These are phyloP conservation scores for Limnanthes douglasii DNA, from an alignment of 345 rosid genomes.

Conservation along the genomic window DNA sequence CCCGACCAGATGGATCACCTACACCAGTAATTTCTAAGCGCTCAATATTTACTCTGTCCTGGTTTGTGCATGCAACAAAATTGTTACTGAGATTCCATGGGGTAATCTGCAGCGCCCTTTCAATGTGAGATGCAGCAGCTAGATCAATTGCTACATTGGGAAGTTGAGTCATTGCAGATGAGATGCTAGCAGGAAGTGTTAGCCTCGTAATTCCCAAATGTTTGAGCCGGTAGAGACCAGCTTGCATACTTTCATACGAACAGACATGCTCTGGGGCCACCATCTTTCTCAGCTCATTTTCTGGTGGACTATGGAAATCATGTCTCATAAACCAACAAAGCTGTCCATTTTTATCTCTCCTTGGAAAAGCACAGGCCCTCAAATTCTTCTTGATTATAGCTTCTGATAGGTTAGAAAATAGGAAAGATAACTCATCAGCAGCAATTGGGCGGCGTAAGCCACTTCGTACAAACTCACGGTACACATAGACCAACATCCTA, in stretches of 20 bases:
- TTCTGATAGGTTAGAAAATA: conserved; percentile 58
- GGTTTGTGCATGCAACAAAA: conserved; percentile 88
- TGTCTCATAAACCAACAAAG: conserved; percentile 53
- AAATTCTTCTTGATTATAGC: conserved; percentile 49
- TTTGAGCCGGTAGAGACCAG: conserved; percentile 84
- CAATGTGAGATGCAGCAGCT: conserved; percentile 97
- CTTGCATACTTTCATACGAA: conserved; percentile 93
- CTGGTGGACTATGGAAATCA: conserved; percentile 57
- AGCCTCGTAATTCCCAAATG: conserved; percentile 81
- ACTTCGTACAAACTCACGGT: conserved; percentile 61
- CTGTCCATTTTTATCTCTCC: conserved; percentile 62
- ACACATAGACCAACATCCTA: conserved; percentile 62
- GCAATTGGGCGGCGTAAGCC: conserved; percentile 40
- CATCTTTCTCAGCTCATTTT: conserved; percentile 65
- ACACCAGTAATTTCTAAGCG: conserved; percentile 98
- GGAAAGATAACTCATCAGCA: conserved; percentile 53
- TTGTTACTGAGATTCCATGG: conserved; percentile 95
- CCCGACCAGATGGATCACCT: conserved; percentile 97
- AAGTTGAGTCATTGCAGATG: conserved; percentile 80
- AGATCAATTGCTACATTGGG: conserved; percentile 93
- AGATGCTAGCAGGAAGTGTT: conserved; percentile 58
- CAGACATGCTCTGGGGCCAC: conserved; percentile 90
- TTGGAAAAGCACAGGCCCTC: conserved; percentile 52
- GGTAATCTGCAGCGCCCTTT: conserved; percentile 89
- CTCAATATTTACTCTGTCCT: conserved; percentile 93